phyloP scores from a whole-genome alignment of 2,329 filamentous ascomycete genomes.

The Calycina herbarum region DNA sequence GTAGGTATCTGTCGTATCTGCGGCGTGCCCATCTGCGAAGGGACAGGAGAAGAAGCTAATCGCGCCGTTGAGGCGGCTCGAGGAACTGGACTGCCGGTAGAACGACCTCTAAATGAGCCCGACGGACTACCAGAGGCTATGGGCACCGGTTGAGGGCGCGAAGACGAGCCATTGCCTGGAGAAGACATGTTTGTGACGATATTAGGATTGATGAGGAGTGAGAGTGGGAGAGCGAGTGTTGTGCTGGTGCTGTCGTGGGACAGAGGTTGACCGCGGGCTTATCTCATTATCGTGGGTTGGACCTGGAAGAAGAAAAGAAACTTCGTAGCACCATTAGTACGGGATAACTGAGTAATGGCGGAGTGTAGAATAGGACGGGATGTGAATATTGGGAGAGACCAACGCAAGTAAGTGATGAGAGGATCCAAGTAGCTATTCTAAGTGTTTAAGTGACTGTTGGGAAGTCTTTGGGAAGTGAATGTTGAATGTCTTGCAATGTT shows the following conservation, averaged over 20 bases:
- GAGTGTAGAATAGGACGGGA: neutral
- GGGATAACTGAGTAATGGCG: neutral
- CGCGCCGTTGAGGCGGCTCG: conserved; percentile 62
- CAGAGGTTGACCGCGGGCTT: conserved; percentile 13
- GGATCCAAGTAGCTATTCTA: neutral
- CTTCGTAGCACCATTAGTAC: neutral
- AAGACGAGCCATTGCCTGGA: conserved; percentile 35
- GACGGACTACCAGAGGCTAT: conserved; percentile 48
- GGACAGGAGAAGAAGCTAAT: conserved; percentile 55
- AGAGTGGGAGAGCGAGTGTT: neutral
- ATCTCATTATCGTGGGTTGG: conserved; percentile 19
- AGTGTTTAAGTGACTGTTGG: neutral
- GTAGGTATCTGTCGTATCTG: conserved; percentile 51
- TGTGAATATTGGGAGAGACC: neutral
- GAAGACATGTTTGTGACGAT: conserved; percentile 35
- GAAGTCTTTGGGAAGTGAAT: neutral
- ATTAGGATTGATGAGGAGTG: neutral
- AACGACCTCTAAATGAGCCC: conserved; percentile 41
- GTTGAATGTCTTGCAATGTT: neutral
- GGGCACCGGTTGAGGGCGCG: conserved; percentile 41
- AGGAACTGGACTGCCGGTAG: conserved; percentile 49
- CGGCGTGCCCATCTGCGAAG: conserved; percentile 48
- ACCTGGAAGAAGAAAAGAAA: conserved; percentile 3
- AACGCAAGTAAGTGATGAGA: neutral
- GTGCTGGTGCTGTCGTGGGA: conserved; percentile 10